These are phyloP conservation scores for Naganishia albida DNA, from an alignment of 1,284 basidiomycete species.

Conservation along the genomic window DNA sequence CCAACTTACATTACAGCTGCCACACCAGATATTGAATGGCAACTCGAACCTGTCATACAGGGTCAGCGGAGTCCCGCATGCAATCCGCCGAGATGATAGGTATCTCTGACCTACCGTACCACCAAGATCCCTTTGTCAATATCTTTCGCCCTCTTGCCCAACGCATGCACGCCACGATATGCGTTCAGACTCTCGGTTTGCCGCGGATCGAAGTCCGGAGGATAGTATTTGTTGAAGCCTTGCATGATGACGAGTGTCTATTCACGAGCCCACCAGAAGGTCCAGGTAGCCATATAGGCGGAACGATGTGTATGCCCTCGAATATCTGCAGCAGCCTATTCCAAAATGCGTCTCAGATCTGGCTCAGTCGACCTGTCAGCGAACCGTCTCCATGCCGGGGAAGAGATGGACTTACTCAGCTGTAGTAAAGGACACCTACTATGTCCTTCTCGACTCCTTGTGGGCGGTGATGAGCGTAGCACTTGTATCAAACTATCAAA, in stretches of 20 bases:
- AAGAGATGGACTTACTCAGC: no score
- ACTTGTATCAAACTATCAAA: no score
- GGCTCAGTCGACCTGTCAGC: no score
- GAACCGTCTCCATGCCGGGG: no score
- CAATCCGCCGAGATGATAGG: not conserved
- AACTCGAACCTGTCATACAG: constrained; percentile 65
- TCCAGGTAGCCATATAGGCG: no score
- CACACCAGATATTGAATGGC: constrained; percentile 98
- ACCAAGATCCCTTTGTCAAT: constrained; percentile 91
- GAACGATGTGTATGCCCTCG: no score
- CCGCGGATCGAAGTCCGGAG: constrained; percentile 83
- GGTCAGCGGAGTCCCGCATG: not conserved
- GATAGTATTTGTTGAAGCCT: constrained; percentile 73
- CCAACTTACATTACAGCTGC: constrained; percentile 71
- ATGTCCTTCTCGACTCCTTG: no score
- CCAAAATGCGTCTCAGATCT: no score
- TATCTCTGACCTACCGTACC: constrained; percentile 59
- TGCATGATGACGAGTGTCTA: constrained; percentile 20
- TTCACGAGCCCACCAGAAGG: no score
- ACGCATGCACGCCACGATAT: constrained; percentile 83
- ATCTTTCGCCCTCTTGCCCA: constrained; percentile 84
- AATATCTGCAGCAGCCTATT: no score
- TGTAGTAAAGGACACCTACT: no score
- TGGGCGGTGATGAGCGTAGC: no score
- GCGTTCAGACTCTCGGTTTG: constrained; percentile 79